Evolutionary conservation across 1,284 basidiomycete genomes (phyloP).

Genomic region (Schizophyllum amplum): DNA sequence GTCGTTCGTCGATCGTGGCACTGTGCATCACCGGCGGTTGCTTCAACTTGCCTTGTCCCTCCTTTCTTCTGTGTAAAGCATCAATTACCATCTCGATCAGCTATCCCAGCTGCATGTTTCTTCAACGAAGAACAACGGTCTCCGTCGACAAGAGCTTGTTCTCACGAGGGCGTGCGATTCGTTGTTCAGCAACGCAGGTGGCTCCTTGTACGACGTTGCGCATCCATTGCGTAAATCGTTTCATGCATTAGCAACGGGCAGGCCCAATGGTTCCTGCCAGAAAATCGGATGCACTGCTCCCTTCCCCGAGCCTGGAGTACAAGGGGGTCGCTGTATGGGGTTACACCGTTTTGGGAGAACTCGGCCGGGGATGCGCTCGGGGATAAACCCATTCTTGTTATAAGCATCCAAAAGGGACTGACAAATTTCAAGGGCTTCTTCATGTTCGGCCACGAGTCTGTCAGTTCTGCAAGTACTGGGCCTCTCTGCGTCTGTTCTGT

Average conservation of each 20-base stretch:
- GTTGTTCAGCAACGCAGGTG: no score
- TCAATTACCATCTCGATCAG: no score
- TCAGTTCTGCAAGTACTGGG: background rate
- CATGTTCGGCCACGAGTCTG: background rate
- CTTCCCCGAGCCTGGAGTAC: background rate
- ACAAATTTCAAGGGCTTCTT: background rate
- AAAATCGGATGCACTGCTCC: background rate
- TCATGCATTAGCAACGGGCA: background rate
- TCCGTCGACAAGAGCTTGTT: no score
- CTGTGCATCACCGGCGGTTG: no score
- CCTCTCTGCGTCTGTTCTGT: background rate
- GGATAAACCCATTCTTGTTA: background rate
- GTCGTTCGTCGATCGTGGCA: no score
- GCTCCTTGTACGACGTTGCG: no score
- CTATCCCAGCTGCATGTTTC: no score
- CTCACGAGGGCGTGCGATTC: no score
- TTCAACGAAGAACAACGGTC: no score
- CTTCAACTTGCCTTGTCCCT: no score
- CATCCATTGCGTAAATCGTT: background rate
- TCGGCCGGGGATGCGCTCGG: background rate
- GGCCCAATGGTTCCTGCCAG: background rate
- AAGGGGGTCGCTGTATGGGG: background rate
- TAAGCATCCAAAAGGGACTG: background rate
- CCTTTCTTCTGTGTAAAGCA: no score
- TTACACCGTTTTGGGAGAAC: background rate